Evolutionary conservation across 2,329 filamentous ascomycete genomes (phyloP), one percentile per base, ranked within the genome.

Genomic region (Fusarium sublunatum): DNA sequence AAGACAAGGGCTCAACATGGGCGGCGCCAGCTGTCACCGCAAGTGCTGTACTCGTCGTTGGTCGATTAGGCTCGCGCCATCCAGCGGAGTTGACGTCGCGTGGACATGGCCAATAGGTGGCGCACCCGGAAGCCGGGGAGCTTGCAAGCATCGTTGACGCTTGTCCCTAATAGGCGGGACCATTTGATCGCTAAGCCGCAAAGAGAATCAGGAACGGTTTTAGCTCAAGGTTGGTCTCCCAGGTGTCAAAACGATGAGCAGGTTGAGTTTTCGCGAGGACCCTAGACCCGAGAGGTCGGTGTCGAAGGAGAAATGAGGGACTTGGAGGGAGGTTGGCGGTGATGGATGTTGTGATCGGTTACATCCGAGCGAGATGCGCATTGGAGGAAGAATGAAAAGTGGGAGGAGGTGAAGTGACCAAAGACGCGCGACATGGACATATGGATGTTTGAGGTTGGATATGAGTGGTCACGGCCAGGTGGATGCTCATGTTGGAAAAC

Each of bases 21-120:
- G 59, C 44, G 38, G 40, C 44, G 67, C 62, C 67, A 70, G 67
- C 53, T 70, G 69, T 71, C 69, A 71, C 69, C 69, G 69, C 69
- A 70, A 71, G 69, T 66, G 58, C 64, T 61, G 59, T 58, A 50
- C 38, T 54, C 38, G 48, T 62, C 49, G 63, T 68, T 70, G 62
- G 64, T 32, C 53, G 57, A 67, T 42, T 36, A 49, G 28, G 22
- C 38, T 58, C 49, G 35, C 52, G 62, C 59, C 53, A 51, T 35
- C 13, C 32, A 56, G 57, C 51, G 64, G 64, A 57, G 64, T 42
- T 32, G 12, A 5, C n/a, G 53, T 56, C 47, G 46, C 39, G 35
- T 43, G 49, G 44, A 53, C 40, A 53, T 28, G 57, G 51, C 69
- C 69, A 71, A 71, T 71, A 53, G 69, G 69, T 71, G 54, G n/a